Conservation (phyloP, 768 basidiomycete genomes). For the Lepiota subincarnata region DNA sequence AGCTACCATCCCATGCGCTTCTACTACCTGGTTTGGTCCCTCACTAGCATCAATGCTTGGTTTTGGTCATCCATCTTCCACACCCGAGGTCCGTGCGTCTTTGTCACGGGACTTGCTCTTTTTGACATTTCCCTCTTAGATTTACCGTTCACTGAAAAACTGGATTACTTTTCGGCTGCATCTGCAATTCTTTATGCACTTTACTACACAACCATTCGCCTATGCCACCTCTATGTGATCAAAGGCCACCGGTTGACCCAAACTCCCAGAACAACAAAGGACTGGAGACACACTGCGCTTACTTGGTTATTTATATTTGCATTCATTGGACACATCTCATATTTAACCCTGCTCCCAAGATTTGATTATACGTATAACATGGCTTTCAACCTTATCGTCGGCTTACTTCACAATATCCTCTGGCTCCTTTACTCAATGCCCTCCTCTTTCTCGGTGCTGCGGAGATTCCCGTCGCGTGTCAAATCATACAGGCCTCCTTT, state of each 20-base stretch:
- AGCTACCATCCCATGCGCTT: constrained; percentile 60
- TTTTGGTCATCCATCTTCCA: constrained; percentile 91
- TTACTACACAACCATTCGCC: constrained; percentile 71
- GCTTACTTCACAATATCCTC: constrained; percentile 71
- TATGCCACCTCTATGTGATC: constrained; percentile 64
- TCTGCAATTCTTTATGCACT: constrained; percentile 78
- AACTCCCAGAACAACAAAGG: constrained; percentile 18
- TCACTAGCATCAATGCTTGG: constrained; percentile 86
- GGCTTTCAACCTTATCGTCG: constrained; percentile 72
- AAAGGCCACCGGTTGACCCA: constrained; percentile 22
- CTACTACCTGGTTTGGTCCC: constrained; percentile 65
- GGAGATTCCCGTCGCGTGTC: constrained; percentile 50
- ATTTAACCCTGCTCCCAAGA: constrained; percentile 68
- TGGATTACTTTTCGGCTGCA: constrained; percentile 96
- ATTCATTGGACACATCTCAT: constrained; percentile 72
- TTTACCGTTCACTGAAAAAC: constrained; percentile 73
- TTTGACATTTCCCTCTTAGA: constrained; percentile 42
- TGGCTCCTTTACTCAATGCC: constrained; percentile 77
- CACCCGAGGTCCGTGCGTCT: constrained; percentile 64
- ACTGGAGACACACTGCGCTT: constrained; percentile 33
- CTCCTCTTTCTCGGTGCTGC: constrained; percentile 39
- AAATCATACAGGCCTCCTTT: constrained; percentile 57
- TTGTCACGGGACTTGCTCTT: neutral
- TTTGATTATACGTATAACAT: constrained; percentile 97
- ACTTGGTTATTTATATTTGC: constrained; percentile 46